Evolutionary conservation across 1,139 yeast species (phyloP), one percentile per base, ranked within the genome.

Genomic region (Diutina scorzettiae): DNA sequence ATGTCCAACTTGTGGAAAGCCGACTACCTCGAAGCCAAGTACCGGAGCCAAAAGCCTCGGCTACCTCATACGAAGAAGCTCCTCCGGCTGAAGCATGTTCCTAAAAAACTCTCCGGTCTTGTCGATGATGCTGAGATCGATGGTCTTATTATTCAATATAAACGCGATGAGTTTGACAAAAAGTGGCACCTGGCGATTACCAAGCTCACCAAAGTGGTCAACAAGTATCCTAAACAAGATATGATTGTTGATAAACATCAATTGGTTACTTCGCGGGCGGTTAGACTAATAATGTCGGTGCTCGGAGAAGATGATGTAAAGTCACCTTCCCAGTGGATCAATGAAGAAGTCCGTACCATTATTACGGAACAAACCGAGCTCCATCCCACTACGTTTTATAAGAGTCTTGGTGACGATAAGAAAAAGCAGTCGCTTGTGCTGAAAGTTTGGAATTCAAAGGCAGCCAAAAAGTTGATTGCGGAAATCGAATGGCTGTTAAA

Each of bases 401-500:
- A 71, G 32, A 51, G 48, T 6, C 54, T 63, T 49, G 68, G 73
- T 50, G 71, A 73, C 41, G 58, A 63, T 54, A 55, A 66, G 41
- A 56, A 63, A 49, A 60, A 52, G 28, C 47, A 74, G 55, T 64
- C 68, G 49, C 53, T 72, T 47, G 63, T 76, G 18, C 78, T 86
- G 3, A 71, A 68, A 44, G 47, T 81, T 16, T 75, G 81, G 72
- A 82, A 82, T 51, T 65, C 67, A 44, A 73, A 74, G 44, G 61
- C 63, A 6, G 59, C 78, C 14, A 76, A 74, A 50, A 61, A 60
- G 14, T 53, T 69, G 1, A 52, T 76, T 21, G 63, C 60, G 6
- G 72, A 69, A 18, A 66, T 77, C 41, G 82, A 78, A 43, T 64
- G 72, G 62, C 71, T 81, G 41, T 72, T 83, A 55, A 73, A 69